Base-by-base conservation (phyloP, 441 rosid genomes). In the Codiaeum variegatum region DNA sequence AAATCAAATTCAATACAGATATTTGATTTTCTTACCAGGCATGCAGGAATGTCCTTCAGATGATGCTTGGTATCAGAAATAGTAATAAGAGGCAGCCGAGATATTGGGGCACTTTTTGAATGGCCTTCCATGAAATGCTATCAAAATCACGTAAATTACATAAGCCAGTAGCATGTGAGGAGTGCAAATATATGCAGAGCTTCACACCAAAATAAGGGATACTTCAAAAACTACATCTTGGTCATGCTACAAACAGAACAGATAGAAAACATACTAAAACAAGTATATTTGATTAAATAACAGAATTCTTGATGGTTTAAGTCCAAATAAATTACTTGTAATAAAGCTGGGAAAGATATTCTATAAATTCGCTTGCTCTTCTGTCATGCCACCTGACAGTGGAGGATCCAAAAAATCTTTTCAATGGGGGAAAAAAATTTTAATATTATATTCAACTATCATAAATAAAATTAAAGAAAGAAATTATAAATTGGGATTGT, bases 41-140 rank as follows among this genome's bases (percentile, higher is more conserved):
- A 92, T 83, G 88, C 92, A 77, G 98, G 98, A 78, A 92, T 74
- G 81, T 92, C 92, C 76, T 87, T 94, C 74, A 90, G 88, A 69
- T 81, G 90, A 84, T 92, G 90, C 71, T 83, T 92, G n/a, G 92
- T 70, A 82, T 92, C 91, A 74, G 87, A 74, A 63, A 96, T 78
- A 34, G 91, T 88, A 54, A 96, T 83, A 62, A 96, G 95, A 68
- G 98, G 98, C 78, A 96, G 78, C 69, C 97, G 89, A 76, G 97
- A 88, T 80, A 96, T 92, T 26, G 98, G 98, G 55, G 92, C 85
- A 79, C 86, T 92, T 89, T 91, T 92, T 67, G 98, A 89, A 85
- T 91, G 99, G 77, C 99, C 99, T 82, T 96, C 99, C 98, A 96
- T 91, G 74, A 92, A 94, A 86, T 96, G 99, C 99, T 96, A 78